phyloP scores from a whole-genome alignment of 2,329 filamentous ascomycete genomes.

The Diaporthe helianthi region DNA sequence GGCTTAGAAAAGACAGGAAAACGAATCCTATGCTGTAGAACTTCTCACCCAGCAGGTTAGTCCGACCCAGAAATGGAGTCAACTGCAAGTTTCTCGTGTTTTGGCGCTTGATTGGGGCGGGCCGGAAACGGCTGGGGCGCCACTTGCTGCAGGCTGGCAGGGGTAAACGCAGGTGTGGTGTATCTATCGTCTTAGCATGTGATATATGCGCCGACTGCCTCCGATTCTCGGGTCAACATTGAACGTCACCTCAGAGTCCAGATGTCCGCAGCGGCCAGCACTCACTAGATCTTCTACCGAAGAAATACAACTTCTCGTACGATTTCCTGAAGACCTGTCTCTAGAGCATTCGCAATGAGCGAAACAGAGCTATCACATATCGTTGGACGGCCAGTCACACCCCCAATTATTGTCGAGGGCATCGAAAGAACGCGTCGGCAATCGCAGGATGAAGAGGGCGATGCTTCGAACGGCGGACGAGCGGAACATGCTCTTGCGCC shows the following conservation, averaged over 20 bases:
- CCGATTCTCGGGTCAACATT: too few species aligned
- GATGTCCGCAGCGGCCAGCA: too few species aligned
- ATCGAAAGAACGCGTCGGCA: not conserved
- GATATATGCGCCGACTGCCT: not conserved
- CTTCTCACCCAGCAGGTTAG: too few species aligned
- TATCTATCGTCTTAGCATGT: not conserved
- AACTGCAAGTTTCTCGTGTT: too few species aligned
- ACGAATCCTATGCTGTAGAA: too few species aligned
- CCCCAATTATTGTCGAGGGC: not conserved
- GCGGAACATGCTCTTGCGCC: slow-evolving; percentile 24
- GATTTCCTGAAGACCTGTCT: not conserved
- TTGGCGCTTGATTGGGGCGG: too few species aligned
- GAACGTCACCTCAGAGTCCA: too few species aligned
- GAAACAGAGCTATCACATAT: not conserved
- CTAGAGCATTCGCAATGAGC: not conserved
- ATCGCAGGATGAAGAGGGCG: not conserved
- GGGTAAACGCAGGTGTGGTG: too few species aligned
- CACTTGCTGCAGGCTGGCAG: too few species aligned
- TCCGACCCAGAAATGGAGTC: too few species aligned
- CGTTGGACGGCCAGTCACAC: not conserved
- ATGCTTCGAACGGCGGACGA: not conserved
- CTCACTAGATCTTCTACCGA: not conserved
- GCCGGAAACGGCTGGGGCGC: too few species aligned
- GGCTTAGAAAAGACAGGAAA: too few species aligned
- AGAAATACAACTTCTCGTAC: not conserved